Conservation (phyloP, 2,329 filamentous ascomycete genomes). For the Venturia nashicola region DNA sequence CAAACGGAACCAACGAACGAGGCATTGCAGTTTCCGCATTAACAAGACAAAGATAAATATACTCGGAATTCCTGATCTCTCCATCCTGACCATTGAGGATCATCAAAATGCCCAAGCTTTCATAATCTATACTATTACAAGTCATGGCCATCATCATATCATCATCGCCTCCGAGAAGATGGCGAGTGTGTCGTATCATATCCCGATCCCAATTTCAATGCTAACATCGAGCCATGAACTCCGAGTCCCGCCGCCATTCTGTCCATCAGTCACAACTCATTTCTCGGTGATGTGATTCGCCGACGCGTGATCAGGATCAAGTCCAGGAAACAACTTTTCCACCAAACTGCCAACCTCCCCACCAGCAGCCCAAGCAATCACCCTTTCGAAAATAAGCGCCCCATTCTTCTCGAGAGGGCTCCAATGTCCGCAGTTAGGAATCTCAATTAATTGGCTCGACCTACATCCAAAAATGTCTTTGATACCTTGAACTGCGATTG, state of each 20-base stretch:
- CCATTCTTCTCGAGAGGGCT: constrained; percentile 36
- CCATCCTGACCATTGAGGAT: too few relatives aligned
- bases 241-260: background rate
- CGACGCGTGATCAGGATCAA: background rate
- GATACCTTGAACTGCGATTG: constrained; percentile 39
- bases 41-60: too few relatives aligned
- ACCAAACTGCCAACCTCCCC: constrained; percentile 14
- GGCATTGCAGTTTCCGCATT: too few relatives aligned
- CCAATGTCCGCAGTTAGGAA: constrained; percentile 42
- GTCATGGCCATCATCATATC: background rate
- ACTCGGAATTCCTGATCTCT: too few relatives aligned
- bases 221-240: background rate
- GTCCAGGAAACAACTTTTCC: background rate
- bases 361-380: constrained; percentile 21
- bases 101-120: too few relatives aligned
- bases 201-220: background rate
- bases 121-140: too few relatives aligned
- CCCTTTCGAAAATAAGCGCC: constrained; percentile 28
- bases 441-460: constrained; percentile 37
- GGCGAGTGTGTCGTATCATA: background rate
- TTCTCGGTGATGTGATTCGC: background rate
- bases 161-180: background rate
- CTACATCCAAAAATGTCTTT: constrained; percentile 34
- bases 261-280: background rate
- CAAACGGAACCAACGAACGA: too few relatives aligned